These are phyloP conservation scores for Scenedesmus sp. DNA, from an alignment of 163 green algal genomes.

Conservation along the genomic window DNA sequence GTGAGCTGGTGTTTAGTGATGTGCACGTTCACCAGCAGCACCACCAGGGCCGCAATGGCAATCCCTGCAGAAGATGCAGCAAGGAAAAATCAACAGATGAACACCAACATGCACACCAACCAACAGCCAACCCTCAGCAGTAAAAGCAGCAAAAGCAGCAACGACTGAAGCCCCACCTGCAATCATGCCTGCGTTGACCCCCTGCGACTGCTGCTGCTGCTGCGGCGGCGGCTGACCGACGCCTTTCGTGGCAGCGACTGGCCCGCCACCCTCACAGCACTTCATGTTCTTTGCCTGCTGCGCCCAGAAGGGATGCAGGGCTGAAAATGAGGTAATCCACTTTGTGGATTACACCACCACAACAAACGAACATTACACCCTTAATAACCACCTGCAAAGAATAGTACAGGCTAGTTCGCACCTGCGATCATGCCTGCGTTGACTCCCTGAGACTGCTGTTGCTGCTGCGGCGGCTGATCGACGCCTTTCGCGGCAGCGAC, in stretches of 20 bases:
- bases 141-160: too few relatives aligned
- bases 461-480: background rate
- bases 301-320: background rate
- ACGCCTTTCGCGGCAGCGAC: background rate
- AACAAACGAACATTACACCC: too few relatives aligned
- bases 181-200: background rate
- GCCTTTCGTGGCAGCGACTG: background rate
- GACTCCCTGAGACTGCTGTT: background rate
- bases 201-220: background rate
- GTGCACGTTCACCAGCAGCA: too few relatives aligned
- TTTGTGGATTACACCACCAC: too few relatives aligned
- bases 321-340: background rate
- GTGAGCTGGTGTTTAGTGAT: too few relatives aligned
- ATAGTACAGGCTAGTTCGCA: background rate
- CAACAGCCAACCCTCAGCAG: too few relatives aligned
- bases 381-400: background rate
- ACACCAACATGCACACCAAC: too few relatives aligned
- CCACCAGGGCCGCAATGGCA: too few relatives aligned
- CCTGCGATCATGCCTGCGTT: conserved; percentile 25
- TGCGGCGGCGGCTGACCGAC: too few relatives aligned
- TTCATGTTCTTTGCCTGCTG: background rate
- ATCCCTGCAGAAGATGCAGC: too few relatives aligned
- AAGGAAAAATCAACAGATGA: too few relatives aligned
- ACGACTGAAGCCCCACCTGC: background rate
- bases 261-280: background rate